Evolutionary conservation across 2,329 filamentous ascomycete genomes (phyloP).

Genomic region (Ophiostoma australiae): DNA sequence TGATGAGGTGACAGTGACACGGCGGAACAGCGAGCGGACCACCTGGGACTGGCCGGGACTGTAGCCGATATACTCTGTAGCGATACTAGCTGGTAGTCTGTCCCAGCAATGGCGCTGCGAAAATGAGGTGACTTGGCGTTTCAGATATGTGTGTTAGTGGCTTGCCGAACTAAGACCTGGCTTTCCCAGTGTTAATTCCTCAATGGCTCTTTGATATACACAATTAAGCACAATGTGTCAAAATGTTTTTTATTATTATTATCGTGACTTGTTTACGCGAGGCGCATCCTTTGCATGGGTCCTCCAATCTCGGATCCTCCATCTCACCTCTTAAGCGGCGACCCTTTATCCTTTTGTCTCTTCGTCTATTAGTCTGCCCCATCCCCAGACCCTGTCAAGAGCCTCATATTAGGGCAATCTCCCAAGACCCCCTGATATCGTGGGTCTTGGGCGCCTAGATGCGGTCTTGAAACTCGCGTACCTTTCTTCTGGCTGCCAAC

Average conservation of each 20-base stretch:
- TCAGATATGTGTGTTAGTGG: neutral
- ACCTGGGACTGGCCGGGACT: conserved; percentile 47
- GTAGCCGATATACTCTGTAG: neutral
- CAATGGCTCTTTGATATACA: neutral
- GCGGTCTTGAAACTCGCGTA: conserved; percentile 14
- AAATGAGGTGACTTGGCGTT: conserved; percentile 2
- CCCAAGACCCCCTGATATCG: neutral
- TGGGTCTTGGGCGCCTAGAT: neutral
- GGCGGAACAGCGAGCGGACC: conserved; percentile 47
- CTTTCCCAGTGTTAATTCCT: neutral
- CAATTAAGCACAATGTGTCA: neutral
- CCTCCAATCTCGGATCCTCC: neutral
- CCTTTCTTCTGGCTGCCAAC: conserved; percentile 1
- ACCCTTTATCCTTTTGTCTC: neutral
- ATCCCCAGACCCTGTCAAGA: neutral
- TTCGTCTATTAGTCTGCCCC: neutral
- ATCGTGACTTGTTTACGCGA: neutral
- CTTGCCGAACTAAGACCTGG: neutral
- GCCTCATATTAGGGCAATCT: neutral
- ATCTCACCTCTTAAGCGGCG: neutral
- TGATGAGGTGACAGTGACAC: conserved; percentile 51
- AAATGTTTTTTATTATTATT: neutral
- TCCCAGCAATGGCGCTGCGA: neutral
- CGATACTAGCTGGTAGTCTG: neutral
- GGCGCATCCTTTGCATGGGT: neutral